Evolutionary conservation across 768 basidiomycete genomes (phyloP).

Genomic region (Fistulinella prunicolor): DNA sequence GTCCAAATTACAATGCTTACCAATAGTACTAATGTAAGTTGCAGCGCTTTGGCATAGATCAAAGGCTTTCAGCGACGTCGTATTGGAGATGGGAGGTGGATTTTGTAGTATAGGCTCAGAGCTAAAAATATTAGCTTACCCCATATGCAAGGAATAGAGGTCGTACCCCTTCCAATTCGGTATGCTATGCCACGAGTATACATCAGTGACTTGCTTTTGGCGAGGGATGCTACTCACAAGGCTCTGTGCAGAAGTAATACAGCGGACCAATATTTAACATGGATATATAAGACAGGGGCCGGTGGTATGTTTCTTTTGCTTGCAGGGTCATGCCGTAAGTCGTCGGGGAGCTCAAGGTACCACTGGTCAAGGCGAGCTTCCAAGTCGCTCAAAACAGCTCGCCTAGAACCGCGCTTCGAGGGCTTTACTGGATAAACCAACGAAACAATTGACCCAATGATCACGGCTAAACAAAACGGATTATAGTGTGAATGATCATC

Average conservation of each 20-base stretch:
- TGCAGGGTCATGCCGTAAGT: conserved; percentile 56
- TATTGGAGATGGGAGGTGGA: conserved; percentile 36
- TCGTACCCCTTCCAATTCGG: conserved; percentile 67
- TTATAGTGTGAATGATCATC: conserved; percentile 3
- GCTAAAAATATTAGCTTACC: conserved; percentile 25
- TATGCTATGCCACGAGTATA: conserved; percentile 43
- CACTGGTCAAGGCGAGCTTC: conserved; percentile 71
- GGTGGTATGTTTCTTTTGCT: conserved; percentile 53
- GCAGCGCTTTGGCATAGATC: conserved; percentile 76
- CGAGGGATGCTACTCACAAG: conserved; percentile 53
- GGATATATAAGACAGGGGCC: conserved; percentile 64
- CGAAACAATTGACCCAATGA: conserved; percentile 64
- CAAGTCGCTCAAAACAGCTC: conserved; percentile 49
- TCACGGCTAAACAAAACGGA: conserved; percentile 47
- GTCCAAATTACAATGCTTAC: conserved; percentile 35
- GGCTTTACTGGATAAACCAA: conserved; percentile 68
- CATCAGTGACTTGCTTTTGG: conserved; percentile 8
- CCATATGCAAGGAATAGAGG: not conserved
- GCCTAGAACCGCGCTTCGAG: conserved; percentile 43
- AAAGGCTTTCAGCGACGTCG: conserved; percentile 61
- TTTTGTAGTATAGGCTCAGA: conserved; percentile 44
- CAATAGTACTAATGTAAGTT: conserved; percentile 61
- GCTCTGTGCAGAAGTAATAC: conserved; percentile 74
- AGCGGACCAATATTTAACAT: conserved; percentile 74
- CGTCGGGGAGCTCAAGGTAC: conserved; percentile 65